These are phyloP conservation scores for Avena eriantha DNA, from an alignment of 176 grass and related monocot species.

Conservation along the genomic window DNA sequence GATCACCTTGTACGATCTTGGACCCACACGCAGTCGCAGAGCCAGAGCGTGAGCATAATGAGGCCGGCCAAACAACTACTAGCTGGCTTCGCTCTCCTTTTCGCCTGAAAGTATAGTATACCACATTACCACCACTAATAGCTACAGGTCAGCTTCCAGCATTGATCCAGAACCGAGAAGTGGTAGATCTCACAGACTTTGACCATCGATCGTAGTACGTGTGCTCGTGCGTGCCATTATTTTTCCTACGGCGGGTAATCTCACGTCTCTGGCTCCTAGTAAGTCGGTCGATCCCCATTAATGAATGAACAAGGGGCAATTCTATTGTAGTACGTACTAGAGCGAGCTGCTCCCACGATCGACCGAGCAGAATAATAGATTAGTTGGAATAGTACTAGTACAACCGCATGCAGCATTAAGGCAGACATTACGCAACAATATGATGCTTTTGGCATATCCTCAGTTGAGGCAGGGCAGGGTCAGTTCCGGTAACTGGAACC, in stretches of 20 bases:
- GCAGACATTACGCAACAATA: neutral
- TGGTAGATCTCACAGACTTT: neutral
- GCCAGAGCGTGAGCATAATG: neutral
- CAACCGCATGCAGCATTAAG: neutral
- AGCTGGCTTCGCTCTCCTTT: slow-evolving; percentile 5
- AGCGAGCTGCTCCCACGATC: neutral
- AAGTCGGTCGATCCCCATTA: neutral
- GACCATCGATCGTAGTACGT: neutral
- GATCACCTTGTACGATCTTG: neutral
- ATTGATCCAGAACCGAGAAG: neutral
- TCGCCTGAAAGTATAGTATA: neutral
- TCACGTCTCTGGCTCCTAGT: neutral
- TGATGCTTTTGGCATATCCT: neutral
- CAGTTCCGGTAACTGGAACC: slow-evolving; percentile 5
- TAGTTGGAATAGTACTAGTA: neutral
- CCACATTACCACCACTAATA: neutral
- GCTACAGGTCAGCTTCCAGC: slow-evolving; percentile 5
- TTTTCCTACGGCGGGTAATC: neutral
- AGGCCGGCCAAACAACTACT: slow-evolving; percentile 14
- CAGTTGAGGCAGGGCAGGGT: neutral
- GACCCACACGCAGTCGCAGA: neutral
- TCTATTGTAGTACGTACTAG: neutral
- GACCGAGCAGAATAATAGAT: slow-evolving; percentile 1
- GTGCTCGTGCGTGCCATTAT: neutral
- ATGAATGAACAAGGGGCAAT: neutral